A percentile compares a stretch with the other conserved stretches of the same genome.
Conservation (phyloP, 805 yeast species). For the Spathaspora girioi region DNA sequence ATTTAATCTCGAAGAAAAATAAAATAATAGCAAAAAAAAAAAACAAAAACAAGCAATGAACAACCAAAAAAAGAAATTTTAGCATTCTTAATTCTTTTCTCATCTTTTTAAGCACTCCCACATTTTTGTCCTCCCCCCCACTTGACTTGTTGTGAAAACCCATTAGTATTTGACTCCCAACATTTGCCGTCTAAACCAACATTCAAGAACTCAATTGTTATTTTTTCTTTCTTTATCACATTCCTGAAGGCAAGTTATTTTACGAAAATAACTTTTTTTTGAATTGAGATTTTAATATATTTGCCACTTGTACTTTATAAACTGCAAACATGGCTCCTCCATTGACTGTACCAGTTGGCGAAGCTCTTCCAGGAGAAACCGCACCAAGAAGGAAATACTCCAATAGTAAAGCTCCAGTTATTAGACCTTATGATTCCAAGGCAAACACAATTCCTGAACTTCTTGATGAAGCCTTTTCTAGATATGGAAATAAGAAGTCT, state of each 20-base stretch:
- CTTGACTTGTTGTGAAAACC: not conserved
- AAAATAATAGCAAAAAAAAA: not conserved
- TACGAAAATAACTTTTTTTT: not conserved
- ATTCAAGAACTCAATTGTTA: not conserved
- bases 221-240: not conserved
- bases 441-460: constrained; percentile 71
- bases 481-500: constrained; percentile 50
- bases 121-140: not conserved
- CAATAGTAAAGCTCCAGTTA: constrained; percentile 47
- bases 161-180: not conserved
- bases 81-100: not conserved
- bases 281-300: not conserved
- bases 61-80: not conserved
- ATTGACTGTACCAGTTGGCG: constrained; percentile 60
- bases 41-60: not conserved
- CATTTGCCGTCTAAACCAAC: not conserved
- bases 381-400: constrained; percentile 72
- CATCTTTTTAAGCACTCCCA: not conserved
- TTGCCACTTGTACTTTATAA: not conserved
- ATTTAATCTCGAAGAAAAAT: not conserved
- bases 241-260: not conserved
- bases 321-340: constrained; percentile 13
- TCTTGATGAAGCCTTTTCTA: constrained; percentile 55
- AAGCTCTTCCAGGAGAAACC: constrained; percentile 71
- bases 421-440: constrained; percentile 60